Evolutionary conservation across 371 early-diverging fungal species (phyloP).

Genomic region (Entomophthora muscae): DNA sequence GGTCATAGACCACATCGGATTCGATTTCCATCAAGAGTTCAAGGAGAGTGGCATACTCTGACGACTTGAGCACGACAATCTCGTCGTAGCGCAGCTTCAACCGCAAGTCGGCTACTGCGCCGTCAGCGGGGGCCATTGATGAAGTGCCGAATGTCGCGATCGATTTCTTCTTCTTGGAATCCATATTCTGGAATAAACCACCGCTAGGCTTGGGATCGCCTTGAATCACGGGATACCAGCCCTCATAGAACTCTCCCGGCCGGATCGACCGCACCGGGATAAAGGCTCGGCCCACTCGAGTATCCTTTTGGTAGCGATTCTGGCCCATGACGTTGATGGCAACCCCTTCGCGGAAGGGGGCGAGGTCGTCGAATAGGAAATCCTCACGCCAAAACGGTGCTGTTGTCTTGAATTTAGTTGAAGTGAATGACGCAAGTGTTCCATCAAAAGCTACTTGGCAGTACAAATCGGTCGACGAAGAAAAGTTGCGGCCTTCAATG

Average conservation of each 20-base stretch:
- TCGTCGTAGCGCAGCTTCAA: constrained; percentile 36
- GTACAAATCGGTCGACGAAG: neutral
- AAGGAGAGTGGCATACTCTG: constrained; percentile 17
- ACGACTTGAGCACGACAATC: constrained; percentile 23
- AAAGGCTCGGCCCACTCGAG: constrained; percentile 11
- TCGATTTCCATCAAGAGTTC: constrained; percentile 25
- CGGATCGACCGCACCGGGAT: constrained; percentile 15
- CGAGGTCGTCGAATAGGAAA: constrained; percentile 18
- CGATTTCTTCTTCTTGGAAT: constrained; percentile 9
- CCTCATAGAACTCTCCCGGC: constrained; percentile 16
- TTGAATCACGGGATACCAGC: constrained; percentile 28
- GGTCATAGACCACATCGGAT: constrained; percentile 25
- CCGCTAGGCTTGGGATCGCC: constrained; percentile 14
- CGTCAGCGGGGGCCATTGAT: neutral
- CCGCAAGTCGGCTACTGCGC: constrained; percentile 27
- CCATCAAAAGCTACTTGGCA: neutral
- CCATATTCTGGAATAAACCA: neutral
- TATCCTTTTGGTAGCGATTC: neutral
- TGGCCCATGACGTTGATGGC: constrained; percentile 20
- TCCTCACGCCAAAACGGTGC: constrained; percentile 5
- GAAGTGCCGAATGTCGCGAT: neutral
- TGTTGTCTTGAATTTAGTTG: neutral
- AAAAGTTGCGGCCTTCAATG: neutral
- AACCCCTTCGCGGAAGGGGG: constrained; percentile 21
- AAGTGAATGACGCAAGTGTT: neutral